Base-by-base conservation (phyloP, 805 yeast species). In the Sugiyamaella lignohabitans region DNA sequence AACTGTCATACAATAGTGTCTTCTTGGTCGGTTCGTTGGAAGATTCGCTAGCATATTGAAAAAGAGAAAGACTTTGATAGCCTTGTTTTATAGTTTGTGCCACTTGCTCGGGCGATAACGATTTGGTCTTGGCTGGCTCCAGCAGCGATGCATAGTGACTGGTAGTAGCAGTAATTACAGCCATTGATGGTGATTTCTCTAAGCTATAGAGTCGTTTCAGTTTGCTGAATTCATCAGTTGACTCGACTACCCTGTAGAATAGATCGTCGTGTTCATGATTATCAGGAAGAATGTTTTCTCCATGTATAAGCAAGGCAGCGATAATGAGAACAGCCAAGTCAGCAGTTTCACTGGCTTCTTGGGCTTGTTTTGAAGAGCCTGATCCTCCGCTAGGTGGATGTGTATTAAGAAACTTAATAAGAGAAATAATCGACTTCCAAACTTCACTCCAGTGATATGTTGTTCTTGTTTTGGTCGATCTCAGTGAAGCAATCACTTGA, bases 391-490 rank as follows among this genome's bases (percentile, higher is more conserved):
- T n/a, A 5, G 53, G 51, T 1, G 53, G 54, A 42, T 56, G 59
- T 6, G 51, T 46, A 27, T 51, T 45, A 21, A 61, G 37, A 40
- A 60, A 61, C 40, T 58, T 56, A 6, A 63, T 41, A 5, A 67
- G 39, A 10, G 62, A 54, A 18, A 62, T 45, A 14, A 66, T 38
- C 2, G 69, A 57, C 40, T 53, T 56, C 69, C 71, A 68, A 30
- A 69, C 53, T 41, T 65, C 69, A 6, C 56, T 46, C 73, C 73
- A 69, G 49, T 63, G 61, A 47, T 68, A 69, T 14, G 43, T 45
- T 43, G 51, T 30, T 27, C 59, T 48, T 1, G 44, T 36, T 34
- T 48, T 47, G 4, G 36, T 18, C 14, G 40, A 37, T 27, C 56
- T 46, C 18, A 60, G 46, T 18, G 49, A 43, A 10, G 51, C 47